Conservation (phyloP, 495 filamentous ascomycete genomes). For the Lophiostoma macrostomum region DNA sequence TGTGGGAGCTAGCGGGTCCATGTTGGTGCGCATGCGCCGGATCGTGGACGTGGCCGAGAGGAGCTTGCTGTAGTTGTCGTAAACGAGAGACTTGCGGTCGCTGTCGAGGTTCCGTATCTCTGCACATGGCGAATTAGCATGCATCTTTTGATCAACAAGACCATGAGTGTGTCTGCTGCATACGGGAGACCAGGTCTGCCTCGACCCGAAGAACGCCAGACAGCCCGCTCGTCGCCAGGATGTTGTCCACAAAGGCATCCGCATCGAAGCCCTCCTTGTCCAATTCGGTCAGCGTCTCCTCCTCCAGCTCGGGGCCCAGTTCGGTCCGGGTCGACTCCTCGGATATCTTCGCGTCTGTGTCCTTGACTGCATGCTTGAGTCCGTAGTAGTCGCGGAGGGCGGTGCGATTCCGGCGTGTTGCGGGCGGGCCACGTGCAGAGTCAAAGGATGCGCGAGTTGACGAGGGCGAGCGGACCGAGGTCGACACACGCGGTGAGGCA, state of each 20-base stretch:
- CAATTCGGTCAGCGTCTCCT: conserved; percentile 48
- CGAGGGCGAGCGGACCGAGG: conserved; percentile 67
- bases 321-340: conserved; percentile 25
- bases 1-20: conserved; percentile 69
- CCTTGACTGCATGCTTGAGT: conserved; percentile 56
- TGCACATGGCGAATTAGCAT: conserved; percentile 23
- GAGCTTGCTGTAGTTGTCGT: conserved; percentile 96
- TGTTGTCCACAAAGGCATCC: conserved; percentile 57
- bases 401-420: conserved; percentile 63
- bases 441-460: conserved; percentile 75
- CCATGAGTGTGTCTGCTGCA: background rate
- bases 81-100: conserved; percentile 93
- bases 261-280: conserved; percentile 58
- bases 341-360: conserved; percentile 22
- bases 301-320: conserved; percentile 31
- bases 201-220: conserved; percentile 63
- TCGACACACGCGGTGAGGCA: conserved; percentile 48
- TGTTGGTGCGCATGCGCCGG: conserved; percentile 72
- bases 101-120: conserved; percentile 90
- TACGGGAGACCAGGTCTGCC: conserved; percentile 56
- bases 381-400: conserved; percentile 95
- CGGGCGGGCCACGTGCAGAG: conserved; percentile 45
- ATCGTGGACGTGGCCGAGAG: conserved; percentile 96
- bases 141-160: background rate
- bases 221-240: conserved; percentile 63